These are phyloP conservation scores for Suillus clintonianus DNA, from an alignment of 768 basidiomycete genomes.

Conservation along the genomic window DNA sequence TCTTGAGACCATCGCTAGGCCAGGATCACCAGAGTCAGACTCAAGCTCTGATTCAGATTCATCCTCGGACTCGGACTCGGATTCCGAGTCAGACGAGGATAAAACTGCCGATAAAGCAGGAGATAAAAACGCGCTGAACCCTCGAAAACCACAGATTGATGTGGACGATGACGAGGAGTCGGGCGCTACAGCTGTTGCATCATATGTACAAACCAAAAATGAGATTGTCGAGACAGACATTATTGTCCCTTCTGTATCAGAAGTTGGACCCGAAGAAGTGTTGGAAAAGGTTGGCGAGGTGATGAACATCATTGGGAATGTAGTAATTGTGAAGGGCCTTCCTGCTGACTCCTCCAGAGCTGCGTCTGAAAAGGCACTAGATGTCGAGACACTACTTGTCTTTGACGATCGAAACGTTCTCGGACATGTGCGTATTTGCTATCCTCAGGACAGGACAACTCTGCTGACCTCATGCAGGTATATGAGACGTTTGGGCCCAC, in stretches of 20 bases:
- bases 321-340: conserved; percentile 72
- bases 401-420: conserved; percentile 88
- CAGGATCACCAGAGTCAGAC: conserved; percentile 39
- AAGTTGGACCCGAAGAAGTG: conserved; percentile 62
- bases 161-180: conserved; percentile 60
- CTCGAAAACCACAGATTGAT: conserved; percentile 18
- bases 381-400: conserved; percentile 88
- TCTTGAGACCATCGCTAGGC: conserved; percentile 25
- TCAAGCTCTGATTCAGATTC: conserved; percentile 35
- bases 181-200: conserved; percentile 38
- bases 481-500: conserved; percentile 97
- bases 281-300: conserved; percentile 81
- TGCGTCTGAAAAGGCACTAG: conserved; percentile 67
- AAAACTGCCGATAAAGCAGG: conserved; percentile 14
- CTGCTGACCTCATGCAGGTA: conserved; percentile 50
- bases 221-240: conserved; percentile 64
- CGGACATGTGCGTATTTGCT: conserved; percentile 69
- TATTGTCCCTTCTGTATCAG: conserved; percentile 59
- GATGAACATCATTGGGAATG: conserved; percentile 69
- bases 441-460: conserved; percentile 6
- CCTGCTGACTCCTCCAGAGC: conserved; percentile 43
- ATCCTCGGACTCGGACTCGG: conserved; percentile 16
- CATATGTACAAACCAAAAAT: conserved; percentile 67
- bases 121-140: not conserved
- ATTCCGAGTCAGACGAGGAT: conserved; percentile 24